phyloP scores from a whole-genome alignment of 2,329 filamentous ascomycete species.

The Chaetomiaceae sp. region DNA sequence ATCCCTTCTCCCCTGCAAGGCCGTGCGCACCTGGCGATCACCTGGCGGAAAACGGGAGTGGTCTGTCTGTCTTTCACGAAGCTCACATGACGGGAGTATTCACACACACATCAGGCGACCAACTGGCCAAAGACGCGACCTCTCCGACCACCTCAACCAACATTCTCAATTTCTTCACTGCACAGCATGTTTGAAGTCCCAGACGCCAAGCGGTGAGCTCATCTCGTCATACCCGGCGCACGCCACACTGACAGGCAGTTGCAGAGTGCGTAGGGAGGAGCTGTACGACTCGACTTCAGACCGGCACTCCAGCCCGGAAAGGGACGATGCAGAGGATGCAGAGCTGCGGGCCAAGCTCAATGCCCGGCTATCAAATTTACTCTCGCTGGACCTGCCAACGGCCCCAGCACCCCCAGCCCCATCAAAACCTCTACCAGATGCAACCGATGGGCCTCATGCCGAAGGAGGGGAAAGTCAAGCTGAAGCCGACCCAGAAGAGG shows the following conservation, averaged over 20 bases:
- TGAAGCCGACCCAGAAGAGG: conserved; percentile 13
- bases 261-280: conserved; percentile 51
- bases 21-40: no score
- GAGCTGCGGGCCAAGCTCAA: conserved; percentile 41
- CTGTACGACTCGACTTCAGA: conserved; percentile 37
- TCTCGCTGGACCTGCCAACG: conserved; percentile 35
- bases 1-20: no score
- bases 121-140: no score
- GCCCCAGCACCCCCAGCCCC: neutral
- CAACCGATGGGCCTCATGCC: neutral
- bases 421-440: neutral
- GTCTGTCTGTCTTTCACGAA: no score
- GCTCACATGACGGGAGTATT: no score
- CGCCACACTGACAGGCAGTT: neutral
- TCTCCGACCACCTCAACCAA: neutral
- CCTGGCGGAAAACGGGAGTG: no score
- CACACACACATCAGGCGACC: no score
- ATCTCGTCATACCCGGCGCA: neutral
- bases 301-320: conserved; percentile 22
- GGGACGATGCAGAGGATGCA: conserved; percentile 30
- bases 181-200: conserved; percentile 45
- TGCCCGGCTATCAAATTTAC: conserved; percentile 41
- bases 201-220: conserved; percentile 45
- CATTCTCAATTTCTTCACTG: neutral
- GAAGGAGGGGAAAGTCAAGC: conserved; percentile 22